Evolutionary conservation across 2,329 filamentous ascomycete species (phyloP).

Genomic region (Lasiodiplodia gonubiensis): DNA sequence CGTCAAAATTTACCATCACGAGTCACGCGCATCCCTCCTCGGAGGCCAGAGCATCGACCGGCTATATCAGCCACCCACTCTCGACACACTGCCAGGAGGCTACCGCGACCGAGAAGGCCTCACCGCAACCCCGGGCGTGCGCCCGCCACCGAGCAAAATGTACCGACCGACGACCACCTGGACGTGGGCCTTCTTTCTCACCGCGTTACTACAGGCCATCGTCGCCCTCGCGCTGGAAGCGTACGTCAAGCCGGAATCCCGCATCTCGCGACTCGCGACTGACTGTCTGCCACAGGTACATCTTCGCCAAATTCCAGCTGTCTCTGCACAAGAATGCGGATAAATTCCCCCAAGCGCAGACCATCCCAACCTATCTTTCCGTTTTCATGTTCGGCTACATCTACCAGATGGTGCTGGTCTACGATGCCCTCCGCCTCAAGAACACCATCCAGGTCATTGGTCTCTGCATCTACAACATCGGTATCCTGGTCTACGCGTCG

Average conservation of each 20-base stretch:
- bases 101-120: conserved; percentile 49
- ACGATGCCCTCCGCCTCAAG: conserved; percentile 90
- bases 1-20: conserved; percentile 62
- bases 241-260: conserved; percentile 59
- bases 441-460: conserved; percentile 99
- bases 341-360: conserved; percentile 53
- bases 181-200: conserved; percentile 83
- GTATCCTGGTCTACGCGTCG: conserved; percentile 87
- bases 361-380: conserved; percentile 93
- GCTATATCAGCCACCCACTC: conserved; percentile 55
- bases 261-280: conserved; percentile 1
- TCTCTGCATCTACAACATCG: conserved; percentile 88
- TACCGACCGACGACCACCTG: conserved; percentile 83
- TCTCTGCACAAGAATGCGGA: conserved; percentile 55
- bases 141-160: conserved; percentile 53
- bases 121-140: conserved; percentile 46
- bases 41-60: conserved; percentile 61
- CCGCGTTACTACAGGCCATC: conserved; percentile 76
- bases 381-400: conserved; percentile 97
- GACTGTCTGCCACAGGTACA: conserved; percentile 64
- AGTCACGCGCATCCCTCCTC: conserved; percentile 64
- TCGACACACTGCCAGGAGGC: conserved; percentile 58
- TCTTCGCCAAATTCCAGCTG: conserved; percentile 85
- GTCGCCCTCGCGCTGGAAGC: conserved; percentile 84
- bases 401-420: conserved; percentile 87